Conservation (phyloP, 176 grass and related monocot species). For the Musa itinerans region DNA sequence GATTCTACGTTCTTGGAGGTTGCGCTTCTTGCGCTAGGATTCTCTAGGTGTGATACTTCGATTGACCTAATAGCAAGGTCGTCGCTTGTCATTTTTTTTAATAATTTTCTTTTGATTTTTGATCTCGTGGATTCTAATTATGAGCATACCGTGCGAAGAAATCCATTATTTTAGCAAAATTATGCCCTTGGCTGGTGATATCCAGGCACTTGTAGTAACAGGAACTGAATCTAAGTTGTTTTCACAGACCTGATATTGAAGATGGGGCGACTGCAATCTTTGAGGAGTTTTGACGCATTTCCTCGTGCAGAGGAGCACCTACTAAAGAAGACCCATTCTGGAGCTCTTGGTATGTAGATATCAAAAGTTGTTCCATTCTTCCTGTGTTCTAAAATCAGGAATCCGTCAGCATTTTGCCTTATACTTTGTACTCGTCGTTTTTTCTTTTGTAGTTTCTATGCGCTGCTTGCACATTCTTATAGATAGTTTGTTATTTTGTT, state of each 20-base stretch:
- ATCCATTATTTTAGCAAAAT: too few relatives aligned
- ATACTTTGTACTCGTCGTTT: constrained; percentile 1
- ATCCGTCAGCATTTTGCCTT: not conserved
- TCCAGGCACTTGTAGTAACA: too few relatives aligned
- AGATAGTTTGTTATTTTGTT: not conserved
- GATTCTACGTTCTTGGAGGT: too few relatives aligned
- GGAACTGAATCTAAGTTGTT: too few relatives aligned
- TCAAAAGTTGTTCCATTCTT: not conserved
- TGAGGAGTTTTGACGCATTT: constrained; percentile 91
- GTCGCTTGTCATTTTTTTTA: too few relatives aligned
- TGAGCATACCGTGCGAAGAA: too few relatives aligned
- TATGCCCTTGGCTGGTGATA: too few relatives aligned
- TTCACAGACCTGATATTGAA: not conserved
- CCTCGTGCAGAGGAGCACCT: constrained; percentile 88
- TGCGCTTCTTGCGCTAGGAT: too few relatives aligned
- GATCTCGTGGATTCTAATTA: too few relatives aligned
- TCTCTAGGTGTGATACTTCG: too few relatives aligned
- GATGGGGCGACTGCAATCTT: constrained; percentile 67
- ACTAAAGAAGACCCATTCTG: constrained; percentile 82
- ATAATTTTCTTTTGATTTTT: too few relatives aligned
- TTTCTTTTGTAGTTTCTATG: constrained; percentile 7
- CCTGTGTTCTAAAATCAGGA: not conserved
- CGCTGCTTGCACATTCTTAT: not conserved
- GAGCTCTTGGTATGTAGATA: constrained; percentile 60
- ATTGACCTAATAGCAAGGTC: too few relatives aligned